Base-by-base conservation (phyloP, 345 rosid species). In the Arabis alpina region DNA sequence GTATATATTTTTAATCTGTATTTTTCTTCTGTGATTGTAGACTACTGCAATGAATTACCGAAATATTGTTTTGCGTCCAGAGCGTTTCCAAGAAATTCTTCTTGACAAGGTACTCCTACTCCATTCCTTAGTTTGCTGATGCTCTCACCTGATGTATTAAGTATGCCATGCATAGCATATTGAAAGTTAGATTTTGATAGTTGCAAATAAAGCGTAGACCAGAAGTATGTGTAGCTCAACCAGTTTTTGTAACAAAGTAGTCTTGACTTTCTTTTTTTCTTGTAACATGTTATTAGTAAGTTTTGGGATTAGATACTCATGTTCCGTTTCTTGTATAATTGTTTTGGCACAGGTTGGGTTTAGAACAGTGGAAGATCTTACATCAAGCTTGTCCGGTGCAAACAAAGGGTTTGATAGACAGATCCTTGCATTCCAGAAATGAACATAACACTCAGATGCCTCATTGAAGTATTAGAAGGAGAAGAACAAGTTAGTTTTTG, bases 351-450 rank as follows among this genome's bases (percentile, higher is more conserved):
- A 93, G 97, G 81, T 93, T 77, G 98, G 98, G 19, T 93, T 93
- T 70, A 86, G 93, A 76, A 81, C 65, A 15, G 97, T 86, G 3
- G 96, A 89, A 80, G 95, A 87, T 68, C 47, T 93, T 24, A 83
- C 95, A 64, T 77, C 93, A 27, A 37, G 80, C 67, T 77, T 91
- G 73, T 80, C 91, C 0, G 91, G 88, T 40, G 75, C 83, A 70
- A 91, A 72, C 80, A 62, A 80, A 27, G 98, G 97, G 61, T 93
- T 93, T 54, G 73, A 89, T 52, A 84, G 97, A 69, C 93, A 92
- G 13, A 76, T 93, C 62, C 85, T 93, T 70, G 91, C 81, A 12
- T 93, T 87, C 75, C 80, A 78, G 68, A 93, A 91, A 80, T 93
- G 81, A 83, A 74, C 55, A 41, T 66, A 73, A 50, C 61, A 40